A percentile compares a stretch with the other conserved stretches of the same genome.
Conservation (phyloP, 306 rosid genomes). For the Trichosanthes truncata region DNA sequence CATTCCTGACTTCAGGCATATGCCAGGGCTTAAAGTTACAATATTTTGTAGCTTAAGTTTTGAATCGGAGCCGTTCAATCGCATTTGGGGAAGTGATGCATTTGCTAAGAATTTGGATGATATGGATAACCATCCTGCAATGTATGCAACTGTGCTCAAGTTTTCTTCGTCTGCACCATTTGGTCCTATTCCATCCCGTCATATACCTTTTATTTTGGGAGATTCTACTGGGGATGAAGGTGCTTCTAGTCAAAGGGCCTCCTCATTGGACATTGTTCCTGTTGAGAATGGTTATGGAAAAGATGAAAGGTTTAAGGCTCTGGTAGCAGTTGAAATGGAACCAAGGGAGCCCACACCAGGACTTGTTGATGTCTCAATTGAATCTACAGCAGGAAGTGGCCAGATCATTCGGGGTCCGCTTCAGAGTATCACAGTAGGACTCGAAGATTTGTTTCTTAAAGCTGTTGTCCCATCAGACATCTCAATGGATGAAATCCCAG, state of each 20-base stretch:
- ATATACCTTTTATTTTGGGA: constrained; percentile 87
- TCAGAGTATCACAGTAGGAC: constrained; percentile 67
- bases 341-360: constrained; percentile 97
- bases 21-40: constrained; percentile 70
- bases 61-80: constrained; percentile 56
- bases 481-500: constrained; percentile 34
- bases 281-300: constrained; percentile 41
- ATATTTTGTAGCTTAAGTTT: constrained; percentile 65
- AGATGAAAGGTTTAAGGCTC: constrained; percentile 46
- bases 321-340: constrained; percentile 63
- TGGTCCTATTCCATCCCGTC: constrained; percentile 61
- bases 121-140: constrained; percentile 66
- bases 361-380: constrained; percentile 64
- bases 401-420: constrained; percentile 76
- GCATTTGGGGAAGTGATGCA: constrained; percentile 35
- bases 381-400: constrained; percentile 74
- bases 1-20: constrained; percentile 84
- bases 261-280: constrained; percentile 59
- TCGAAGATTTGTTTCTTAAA: constrained; percentile 92
- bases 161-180: constrained; percentile 84
- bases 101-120: constrained; percentile 34
- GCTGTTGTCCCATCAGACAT: constrained; percentile 57
- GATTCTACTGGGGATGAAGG: constrained; percentile 40
- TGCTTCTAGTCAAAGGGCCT: constrained; percentile 27
- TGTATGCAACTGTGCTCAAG: constrained; percentile 75